These are phyloP conservation scores for Neurospora sp. DNA, from an alignment of 495 filamentous ascomycete genomes.

Conservation along the genomic window DNA sequence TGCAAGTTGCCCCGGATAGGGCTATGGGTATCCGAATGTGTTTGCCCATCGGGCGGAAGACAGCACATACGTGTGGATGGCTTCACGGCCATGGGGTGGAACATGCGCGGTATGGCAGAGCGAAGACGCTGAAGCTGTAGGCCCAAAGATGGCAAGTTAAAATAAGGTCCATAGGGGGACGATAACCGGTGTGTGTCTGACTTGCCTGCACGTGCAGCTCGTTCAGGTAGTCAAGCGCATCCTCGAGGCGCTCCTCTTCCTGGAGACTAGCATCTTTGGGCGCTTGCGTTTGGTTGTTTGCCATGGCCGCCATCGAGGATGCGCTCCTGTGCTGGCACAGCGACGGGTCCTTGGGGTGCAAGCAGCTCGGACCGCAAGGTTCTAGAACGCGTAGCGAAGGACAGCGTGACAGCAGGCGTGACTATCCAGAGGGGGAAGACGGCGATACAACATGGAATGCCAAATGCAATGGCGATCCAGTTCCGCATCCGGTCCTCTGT, in stretches of 20 bases:
- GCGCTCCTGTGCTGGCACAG: background rate
- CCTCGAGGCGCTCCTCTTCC: conserved; percentile 28
- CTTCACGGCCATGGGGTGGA: conserved; percentile 30
- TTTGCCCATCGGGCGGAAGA: background rate
- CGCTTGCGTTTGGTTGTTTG: conserved; percentile 12
- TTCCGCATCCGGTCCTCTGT: background rate
- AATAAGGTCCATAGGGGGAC: background rate
- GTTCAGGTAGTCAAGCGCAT: conserved; percentile 27
- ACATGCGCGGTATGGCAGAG: conserved; percentile 36
- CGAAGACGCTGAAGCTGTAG: conserved; percentile 32
- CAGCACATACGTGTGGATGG: conserved; percentile 27
- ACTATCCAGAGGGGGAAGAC: background rate
- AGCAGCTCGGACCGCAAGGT: background rate
- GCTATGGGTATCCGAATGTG: background rate
- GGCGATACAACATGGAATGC: background rate
- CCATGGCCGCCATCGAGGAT: conserved; percentile 8
- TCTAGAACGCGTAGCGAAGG: background rate
- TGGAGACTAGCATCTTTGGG: conserved; percentile 8
- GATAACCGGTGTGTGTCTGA: background rate
- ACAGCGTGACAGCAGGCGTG: background rate
- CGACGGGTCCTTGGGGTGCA: background rate
- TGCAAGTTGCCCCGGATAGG: background rate
- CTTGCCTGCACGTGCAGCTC: conserved; percentile 34
- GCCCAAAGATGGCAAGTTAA: conserved; percentile 7
- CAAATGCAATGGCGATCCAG: background rate